Base-by-base conservation (phyloP, 306 rosid species). In the Adenanthera pavonina region DNA sequence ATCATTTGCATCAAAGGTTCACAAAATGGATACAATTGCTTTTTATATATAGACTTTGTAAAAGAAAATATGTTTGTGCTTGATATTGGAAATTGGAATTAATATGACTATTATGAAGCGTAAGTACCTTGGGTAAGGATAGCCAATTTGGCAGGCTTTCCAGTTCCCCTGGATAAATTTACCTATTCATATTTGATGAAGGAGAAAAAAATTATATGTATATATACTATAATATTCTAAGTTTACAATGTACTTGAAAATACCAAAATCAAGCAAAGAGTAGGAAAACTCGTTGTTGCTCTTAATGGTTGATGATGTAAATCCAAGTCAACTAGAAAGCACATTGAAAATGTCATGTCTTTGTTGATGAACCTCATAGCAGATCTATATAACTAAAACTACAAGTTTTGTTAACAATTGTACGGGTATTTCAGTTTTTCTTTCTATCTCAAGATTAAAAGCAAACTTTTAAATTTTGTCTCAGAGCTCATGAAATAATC, bases 81-180 rank as follows among this genome's bases (percentile, higher is more conserved):
- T 59, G 15, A 59, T 59, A 59, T 3, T 1, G 66, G 7, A 78
- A 57, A 9, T 20, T 80, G n/a, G 14, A 48, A 72, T 57, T 59
- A 67, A 52, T 33, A 60, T 17, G n/a, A 70, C 11, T 33, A 69
- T 61, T 13, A 74, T 70, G 81, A 83, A 85, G 69, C 75, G 53
- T 25, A 82, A 65, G 40, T 77, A 92, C 98, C 98, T 93, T 95
- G 98, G 83, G 99, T 89, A 84, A 95, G 99, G 86, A 95, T 98
- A 38, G 99, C 99, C 70, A 95, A 94, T 80, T 84, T 95, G 76
- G 93, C 87, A 9, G 96, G 87, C 71, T 92, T 92, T 78, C 98
- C 98, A 48, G 96, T 95, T 87, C 99, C 99, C 89, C 92, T 93
- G 41, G 99, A 97, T 56, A 95, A 90, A 89, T 54, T 95, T 69